Conservation (phyloP, 352 stramenopile species). For the Globisporangium abappressorium region DNA sequence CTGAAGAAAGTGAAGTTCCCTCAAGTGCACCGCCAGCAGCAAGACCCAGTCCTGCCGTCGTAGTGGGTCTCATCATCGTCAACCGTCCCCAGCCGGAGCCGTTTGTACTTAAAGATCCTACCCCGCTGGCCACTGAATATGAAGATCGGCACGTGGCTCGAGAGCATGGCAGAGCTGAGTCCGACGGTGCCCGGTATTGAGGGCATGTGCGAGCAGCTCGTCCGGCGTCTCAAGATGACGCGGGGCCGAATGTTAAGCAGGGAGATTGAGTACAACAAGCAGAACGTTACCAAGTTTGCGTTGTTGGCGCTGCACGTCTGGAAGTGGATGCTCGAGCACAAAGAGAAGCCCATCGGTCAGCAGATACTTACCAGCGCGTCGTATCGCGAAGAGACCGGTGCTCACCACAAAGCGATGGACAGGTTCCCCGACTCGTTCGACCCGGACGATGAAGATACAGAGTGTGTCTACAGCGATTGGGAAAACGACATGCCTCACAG, state of each 20-base stretch:
- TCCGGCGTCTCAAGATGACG: neutral
- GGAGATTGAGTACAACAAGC: neutral
- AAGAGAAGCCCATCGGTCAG: neutral
- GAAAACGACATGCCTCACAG: too few species aligned
- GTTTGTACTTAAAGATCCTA: neutral
- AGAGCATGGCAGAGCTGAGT: neutral
- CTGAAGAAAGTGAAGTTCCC: too few species aligned
- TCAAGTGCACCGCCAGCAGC: too few species aligned
- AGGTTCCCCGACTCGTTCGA: neutral
- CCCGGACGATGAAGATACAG: neutral
- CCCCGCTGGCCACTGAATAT: too few species aligned
- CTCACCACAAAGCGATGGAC: neutral
- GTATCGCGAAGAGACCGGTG: neutral
- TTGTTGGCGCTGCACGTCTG: neutral
- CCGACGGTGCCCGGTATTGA: neutral
- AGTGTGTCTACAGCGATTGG: too few species aligned
- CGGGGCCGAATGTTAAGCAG: neutral
- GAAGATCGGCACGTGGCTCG: neutral
- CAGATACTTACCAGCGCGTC: neutral
- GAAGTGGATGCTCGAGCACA: slow-evolving; percentile 3
- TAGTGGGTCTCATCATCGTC: neutral
- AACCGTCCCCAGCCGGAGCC: neutral
- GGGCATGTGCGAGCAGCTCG: neutral
- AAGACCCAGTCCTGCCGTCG: too few species aligned
- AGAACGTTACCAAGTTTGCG: neutral